Base-by-base conservation (phyloP, 2,329 filamentous ascomycete species). In the Alternaria dauci region DNA sequence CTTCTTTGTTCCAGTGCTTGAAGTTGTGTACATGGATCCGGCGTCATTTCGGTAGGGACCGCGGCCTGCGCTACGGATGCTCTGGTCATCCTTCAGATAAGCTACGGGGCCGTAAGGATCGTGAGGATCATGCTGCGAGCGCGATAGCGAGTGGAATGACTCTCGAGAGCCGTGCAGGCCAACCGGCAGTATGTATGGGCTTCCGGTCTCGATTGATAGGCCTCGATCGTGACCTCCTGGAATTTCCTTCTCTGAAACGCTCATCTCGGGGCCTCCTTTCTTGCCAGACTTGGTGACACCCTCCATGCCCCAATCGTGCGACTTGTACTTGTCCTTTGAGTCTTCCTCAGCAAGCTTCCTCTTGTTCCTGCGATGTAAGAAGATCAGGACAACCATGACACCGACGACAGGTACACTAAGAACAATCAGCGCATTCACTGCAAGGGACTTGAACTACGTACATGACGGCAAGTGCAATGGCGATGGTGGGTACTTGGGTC, bases 101-200 rank as follows among this genome's bases (percentile, higher is more conserved):
- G 82, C 80, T 16, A 87, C 85, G 0, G 84, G 85, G 52, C 92
- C 88, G 80, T 97, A 98, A 36, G 93, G 94, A 77, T 97, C 94
- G 71, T 96, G 91, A 55, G 89, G 86, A 67, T 88, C 86, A 58
- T 88, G 85, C 46, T 94, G 85, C 2, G 89, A 90, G 55, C 91
- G 89, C 26, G 93, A 91, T 66, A 98, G 83, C 3, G 93, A 96
- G 77, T 94, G 89, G 64, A 98, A 84, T 5, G 94, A 97, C 68
- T 97, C 93, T 44, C 88, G 87, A 1, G 94, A 97, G 72, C 87
- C 85, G 42, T 95, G 88, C 20, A 94, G 75, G 55, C 88, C 89
- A 1, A 92, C 91, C 5, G 95, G 94, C n/a, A 98, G 85, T n/a
- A 99, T 86, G 76, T 98, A 99, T 2, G 95, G 95, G 70, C 89